Evolutionary conservation across 805 yeast genomes (phyloP), one percentile per base, ranked within the genome.

Genomic region (Kuraishia cidri): DNA sequence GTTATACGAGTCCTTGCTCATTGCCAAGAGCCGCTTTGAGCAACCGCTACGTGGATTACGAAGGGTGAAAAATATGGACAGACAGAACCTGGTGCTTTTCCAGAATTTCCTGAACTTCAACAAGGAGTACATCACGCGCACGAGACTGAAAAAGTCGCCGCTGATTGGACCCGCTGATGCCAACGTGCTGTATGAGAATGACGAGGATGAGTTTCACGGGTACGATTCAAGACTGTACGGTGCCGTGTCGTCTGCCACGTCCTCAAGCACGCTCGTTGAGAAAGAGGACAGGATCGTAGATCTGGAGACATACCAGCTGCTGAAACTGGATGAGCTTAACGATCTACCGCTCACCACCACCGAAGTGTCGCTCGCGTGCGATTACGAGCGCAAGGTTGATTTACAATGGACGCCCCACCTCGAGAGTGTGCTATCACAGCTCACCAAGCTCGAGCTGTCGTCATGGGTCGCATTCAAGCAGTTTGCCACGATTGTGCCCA

Each of bases 401-500:
- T 17, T n/a, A n/a, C n/a, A n/a, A n/a, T n/a, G n/a, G n/a, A n/a
- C n/a, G n/a, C n/a, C n/a, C n/a, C 8, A 25, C 27, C 9, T 25
- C 13, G 8, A 25, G 5, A 5, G 8, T 4, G 15, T n/a, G 6
- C 27, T 25, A 12, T 17, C 13, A 8, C 14, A 11, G 13, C 27
- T 25, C 14, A 25, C 13, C 13, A 25, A 25, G 15, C 12, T 25
- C 6, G 27, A 25, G 12, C 14, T 25, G 13, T 14, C 13, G 8
- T 25, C 27, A 14, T 17, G 15, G 10, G 59, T 33, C 49, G 58
- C 56, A 43, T 59, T 25, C 14, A 25, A 25, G 15, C 27, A 12
- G 5, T 25, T 73, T 40, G 79, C n/a, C n/a, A n/a, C n/a, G n/a
- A n/a, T n/a, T n/a, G n/a, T n/a, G n/a, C n/a, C n/a, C n/a, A n/a